A percentile compares a stretch with the other conserved stretches of the same genome.
phyloP scores from a whole-genome alignment of 208 protist genomes.

The Crithidia brevicula region DNA sequence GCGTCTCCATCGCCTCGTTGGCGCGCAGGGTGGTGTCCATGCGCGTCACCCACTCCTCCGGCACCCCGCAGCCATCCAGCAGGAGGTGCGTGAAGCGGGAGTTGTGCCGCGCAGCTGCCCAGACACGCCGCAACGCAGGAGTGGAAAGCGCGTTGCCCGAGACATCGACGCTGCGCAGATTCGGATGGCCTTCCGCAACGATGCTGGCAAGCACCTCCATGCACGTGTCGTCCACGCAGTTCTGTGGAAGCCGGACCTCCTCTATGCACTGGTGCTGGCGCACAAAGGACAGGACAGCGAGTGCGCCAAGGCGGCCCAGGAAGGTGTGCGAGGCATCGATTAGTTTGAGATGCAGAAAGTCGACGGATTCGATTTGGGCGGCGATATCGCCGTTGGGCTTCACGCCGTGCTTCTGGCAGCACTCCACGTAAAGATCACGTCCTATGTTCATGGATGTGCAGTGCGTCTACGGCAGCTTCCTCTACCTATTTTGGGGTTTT shows the following conservation, averaged over 20 bases:
- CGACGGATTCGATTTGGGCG: constrained; percentile 52
- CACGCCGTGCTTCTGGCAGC: constrained; percentile 59
- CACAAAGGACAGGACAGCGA: constrained; percentile 74
- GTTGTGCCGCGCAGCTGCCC: constrained; percentile 52
- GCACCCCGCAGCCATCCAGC: constrained; percentile 58
- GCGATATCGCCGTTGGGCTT: constrained; percentile 74
- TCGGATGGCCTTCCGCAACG: constrained; percentile 48
- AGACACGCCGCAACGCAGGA: constrained; percentile 68
- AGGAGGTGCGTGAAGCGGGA: constrained; percentile 41
- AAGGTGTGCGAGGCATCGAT: constrained; percentile 83
- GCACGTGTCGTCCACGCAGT: constrained; percentile 63
- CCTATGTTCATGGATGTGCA: constrained; percentile 29
- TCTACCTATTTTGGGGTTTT: too few relatives aligned
- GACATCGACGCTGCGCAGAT: constrained; percentile 62
- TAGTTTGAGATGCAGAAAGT: constrained; percentile 47
- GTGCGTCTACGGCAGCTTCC: too few relatives aligned
- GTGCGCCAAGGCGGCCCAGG: constrained; percentile 70
- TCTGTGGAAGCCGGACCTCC: constrained; percentile 61
- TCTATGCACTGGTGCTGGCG: constrained; percentile 61
- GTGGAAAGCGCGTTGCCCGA: constrained; percentile 71
- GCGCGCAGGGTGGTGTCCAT: constrained; percentile 59
- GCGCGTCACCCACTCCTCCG: constrained; percentile 69
- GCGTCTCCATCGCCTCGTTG: constrained; percentile 51
- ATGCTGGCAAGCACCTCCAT: constrained; percentile 69
- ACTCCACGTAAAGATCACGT: constrained; percentile 65